phyloP scores from a whole-genome alignment of 768 basidiomycete species.

The Pleurotus platypus region DNA sequence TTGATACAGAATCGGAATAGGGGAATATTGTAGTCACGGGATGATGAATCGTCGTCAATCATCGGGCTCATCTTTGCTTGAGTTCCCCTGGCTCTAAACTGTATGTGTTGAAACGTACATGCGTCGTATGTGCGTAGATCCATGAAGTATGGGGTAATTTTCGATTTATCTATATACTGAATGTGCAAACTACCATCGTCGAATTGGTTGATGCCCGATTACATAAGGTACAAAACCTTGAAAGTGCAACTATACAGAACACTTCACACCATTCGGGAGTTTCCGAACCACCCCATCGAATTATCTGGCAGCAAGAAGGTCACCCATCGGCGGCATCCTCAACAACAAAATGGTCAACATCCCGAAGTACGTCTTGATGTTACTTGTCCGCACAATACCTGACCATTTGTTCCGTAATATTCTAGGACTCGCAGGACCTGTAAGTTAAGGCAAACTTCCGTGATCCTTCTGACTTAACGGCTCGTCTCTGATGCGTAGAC shows the following conservation, averaged over 20 bases:
- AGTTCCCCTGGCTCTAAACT: too few species aligned
- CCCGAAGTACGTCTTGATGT: conserved; percentile 69
- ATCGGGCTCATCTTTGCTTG: too few species aligned
- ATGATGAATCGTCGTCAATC: too few species aligned
- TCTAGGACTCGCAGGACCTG: conserved; percentile 90
- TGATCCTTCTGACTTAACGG: neutral
- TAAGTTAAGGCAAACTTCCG: conserved; percentile 41
- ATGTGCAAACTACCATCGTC: too few species aligned
- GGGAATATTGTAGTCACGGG: too few species aligned
- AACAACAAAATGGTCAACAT: conserved; percentile 85
- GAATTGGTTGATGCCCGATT: too few species aligned
- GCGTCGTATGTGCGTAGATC: too few species aligned
- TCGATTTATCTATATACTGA: too few species aligned
- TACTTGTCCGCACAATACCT: conserved; percentile 10
- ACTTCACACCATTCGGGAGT: conserved; percentile 4
- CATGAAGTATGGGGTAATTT: too few species aligned
- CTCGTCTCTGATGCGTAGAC: conserved; percentile 36
- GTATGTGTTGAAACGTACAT: too few species aligned
- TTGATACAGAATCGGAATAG: too few species aligned
- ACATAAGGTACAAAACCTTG: too few species aligned
- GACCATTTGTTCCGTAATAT: conserved; percentile 12
- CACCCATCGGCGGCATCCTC: conserved; percentile 40
- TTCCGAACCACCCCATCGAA: neutral
- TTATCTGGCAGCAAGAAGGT: conserved; percentile 10
- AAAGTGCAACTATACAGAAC: neutral